phyloP scores from a whole-genome alignment of 768 basidiomycete species.

The Asterophora lycoperdoides region DNA sequence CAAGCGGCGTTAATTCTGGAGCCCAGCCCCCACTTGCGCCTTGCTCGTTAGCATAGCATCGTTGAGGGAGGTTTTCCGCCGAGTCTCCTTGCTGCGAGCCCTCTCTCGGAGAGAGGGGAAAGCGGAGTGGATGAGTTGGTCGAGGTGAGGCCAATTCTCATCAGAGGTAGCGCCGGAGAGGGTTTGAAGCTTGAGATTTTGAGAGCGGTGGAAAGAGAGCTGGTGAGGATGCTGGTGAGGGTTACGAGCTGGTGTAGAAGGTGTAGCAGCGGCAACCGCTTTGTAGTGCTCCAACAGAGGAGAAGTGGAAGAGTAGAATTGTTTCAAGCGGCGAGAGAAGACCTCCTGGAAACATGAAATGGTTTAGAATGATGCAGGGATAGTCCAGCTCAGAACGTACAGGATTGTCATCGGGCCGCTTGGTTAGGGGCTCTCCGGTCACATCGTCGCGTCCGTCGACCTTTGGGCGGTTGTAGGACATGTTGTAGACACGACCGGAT shows the following conservation, averaged over 20 bases:
- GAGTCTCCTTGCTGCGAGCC: conserved; percentile 33
- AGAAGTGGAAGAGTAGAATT: conserved; percentile 77
- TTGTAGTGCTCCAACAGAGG: conserved; percentile 75
- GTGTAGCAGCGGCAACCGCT: conserved; percentile 18
- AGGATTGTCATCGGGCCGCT: conserved; percentile 85
- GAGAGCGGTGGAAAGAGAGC: conserved; percentile 39
- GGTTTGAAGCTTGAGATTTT: conserved; percentile 50
- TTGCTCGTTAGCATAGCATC: conserved; percentile 44
- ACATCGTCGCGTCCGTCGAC: conserved; percentile 77
- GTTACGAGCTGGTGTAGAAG: conserved; percentile 24
- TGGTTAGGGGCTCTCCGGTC: conserved; percentile 85
- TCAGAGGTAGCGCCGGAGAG: conserved; percentile 75
- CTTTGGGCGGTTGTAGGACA: conserved; percentile 81
- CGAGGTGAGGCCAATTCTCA: conserved; percentile 87
- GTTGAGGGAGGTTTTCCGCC: conserved; percentile 48
- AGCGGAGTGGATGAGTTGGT: conserved; percentile 48
- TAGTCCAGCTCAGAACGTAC: conserved; percentile 32
- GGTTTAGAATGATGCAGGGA: background rate
- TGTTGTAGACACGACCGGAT: conserved; percentile 88
- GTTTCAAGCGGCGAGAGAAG: conserved; percentile 68
- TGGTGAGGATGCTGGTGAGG: conserved; percentile 49
- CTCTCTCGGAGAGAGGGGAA: conserved; percentile 61
- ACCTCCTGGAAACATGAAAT: conserved; percentile 48
- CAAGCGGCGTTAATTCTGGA: conserved; percentile 1
- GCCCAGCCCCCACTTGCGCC: conserved; percentile 15